Evolutionary conservation across 139 green algal genomes (phyloP).

Genomic region (Coelastrella sp.): DNA sequence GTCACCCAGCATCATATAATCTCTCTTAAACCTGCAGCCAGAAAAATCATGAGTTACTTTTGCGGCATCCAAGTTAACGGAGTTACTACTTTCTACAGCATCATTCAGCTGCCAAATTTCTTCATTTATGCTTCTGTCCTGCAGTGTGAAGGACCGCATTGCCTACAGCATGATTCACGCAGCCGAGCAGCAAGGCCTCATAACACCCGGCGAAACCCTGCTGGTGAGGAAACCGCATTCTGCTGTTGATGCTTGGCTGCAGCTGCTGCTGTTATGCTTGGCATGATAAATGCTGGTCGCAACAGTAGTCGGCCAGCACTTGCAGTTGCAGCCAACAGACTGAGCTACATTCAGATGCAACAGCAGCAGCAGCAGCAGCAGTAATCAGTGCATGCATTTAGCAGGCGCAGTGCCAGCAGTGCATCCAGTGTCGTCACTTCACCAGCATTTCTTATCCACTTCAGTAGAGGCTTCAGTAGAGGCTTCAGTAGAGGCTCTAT

Average conservation of each 20-base stretch:
- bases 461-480: not conserved
- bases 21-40: too few species aligned
- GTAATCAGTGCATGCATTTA: not conserved
- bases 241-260: not conserved
- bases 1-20: too few species aligned
- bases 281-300: too few species aligned
- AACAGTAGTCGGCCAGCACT: not conserved
- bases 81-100: not conserved
- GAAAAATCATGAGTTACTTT: too few species aligned
- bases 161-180: constrained; percentile 82
- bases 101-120: not conserved
- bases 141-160: constrained; percentile 93
- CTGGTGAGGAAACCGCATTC: constrained; percentile 61
- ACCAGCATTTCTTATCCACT: too few species aligned
- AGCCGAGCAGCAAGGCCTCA: constrained; percentile 82
- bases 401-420: too few species aligned
- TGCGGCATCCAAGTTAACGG: too few species aligned
- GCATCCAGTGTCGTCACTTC: too few species aligned
- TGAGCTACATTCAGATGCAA: too few species aligned
- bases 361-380: not conserved
- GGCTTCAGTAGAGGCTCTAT: not conserved
- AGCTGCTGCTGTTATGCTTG: not conserved
- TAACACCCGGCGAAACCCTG: constrained; percentile 80
- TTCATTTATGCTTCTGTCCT: not conserved
- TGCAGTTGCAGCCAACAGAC: not conserved